Evolutionary conservation across 371 early-diverging fungal species (phyloP).

Genomic region (Fennellomyces sp.): DNA sequence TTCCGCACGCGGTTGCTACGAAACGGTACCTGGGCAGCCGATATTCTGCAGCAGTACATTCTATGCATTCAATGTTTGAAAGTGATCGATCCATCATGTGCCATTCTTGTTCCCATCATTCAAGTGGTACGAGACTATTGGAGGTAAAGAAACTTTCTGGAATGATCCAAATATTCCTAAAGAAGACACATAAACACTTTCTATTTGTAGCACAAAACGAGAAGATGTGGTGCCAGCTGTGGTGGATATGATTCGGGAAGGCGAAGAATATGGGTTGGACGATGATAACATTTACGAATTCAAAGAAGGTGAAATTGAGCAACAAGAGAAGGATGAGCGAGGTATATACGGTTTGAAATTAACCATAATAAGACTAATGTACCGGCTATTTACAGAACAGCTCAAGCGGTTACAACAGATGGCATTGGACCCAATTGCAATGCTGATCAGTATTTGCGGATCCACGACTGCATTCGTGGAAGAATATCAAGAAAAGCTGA

Average conservation of each 20-base stretch:
- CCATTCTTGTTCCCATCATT: slow-evolving; percentile 25
- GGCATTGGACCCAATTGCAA: slow-evolving; percentile 30
- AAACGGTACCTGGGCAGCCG: slow-evolving; percentile 31
- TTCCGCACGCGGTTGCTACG: slow-evolving; percentile 34
- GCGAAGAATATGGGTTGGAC: slow-evolving; percentile 15
- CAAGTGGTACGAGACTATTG: slow-evolving; percentile 27
- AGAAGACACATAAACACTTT: too few relatives aligned
- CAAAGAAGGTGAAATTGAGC: slow-evolving; percentile 20
- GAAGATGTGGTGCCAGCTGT: slow-evolving; percentile 29
- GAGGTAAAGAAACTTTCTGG: too few relatives aligned
- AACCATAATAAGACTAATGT: not conserved
- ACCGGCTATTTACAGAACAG: not conserved
- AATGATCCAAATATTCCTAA: too few relatives aligned
- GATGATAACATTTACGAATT: slow-evolving; percentile 27
- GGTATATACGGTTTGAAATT: slow-evolving; percentile 21
- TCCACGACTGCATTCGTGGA: slow-evolving; percentile 26
- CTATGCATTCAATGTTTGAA: slow-evolving; percentile 35
- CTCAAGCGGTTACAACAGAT: slow-evolving; percentile 20
- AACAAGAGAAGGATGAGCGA: slow-evolving; percentile 21
- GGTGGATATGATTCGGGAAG: slow-evolving; percentile 27
- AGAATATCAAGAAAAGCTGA: slow-evolving; percentile 29
- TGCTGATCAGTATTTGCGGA: slow-evolving; percentile 37
- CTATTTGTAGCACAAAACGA: slow-evolving; percentile 27
- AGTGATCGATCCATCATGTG: slow-evolving; percentile 37
- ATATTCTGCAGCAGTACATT: slow-evolving; percentile 35